These are phyloP conservation scores for Xylariomycetidae sp. DNA, from an alignment of 2,329 filamentous ascomycete species.

Conservation along the genomic window DNA sequence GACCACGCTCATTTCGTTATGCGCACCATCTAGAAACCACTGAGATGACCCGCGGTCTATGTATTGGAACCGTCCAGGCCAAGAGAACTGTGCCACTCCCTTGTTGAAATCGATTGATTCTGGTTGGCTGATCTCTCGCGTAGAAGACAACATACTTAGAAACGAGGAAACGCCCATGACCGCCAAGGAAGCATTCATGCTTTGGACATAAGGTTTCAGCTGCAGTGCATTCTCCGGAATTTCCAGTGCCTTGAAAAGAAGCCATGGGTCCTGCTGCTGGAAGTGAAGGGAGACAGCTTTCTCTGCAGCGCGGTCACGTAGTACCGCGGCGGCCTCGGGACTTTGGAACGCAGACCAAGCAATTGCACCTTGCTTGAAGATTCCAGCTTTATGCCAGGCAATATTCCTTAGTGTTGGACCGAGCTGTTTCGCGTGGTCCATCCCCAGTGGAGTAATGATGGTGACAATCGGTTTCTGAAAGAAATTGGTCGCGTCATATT, in stretches of 20 bases:
- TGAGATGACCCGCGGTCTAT: slow-evolving; percentile 12
- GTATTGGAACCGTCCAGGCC: slow-evolving; percentile 29
- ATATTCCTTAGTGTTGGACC: slow-evolving; percentile 40
- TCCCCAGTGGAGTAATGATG: slow-evolving; percentile 38
- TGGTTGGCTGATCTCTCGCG: not conserved
- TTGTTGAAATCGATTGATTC: slow-evolving; percentile 16
- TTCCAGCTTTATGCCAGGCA: slow-evolving; percentile 47
- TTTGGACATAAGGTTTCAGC: slow-evolving; percentile 22
- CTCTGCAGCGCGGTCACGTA: slow-evolving; percentile 30
- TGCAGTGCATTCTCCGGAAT: slow-evolving; percentile 11
- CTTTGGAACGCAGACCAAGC: slow-evolving; percentile 34
- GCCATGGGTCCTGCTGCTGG: slow-evolving; percentile 18
- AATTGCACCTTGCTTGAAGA: slow-evolving; percentile 35
- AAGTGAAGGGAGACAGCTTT: slow-evolving; percentile 24
- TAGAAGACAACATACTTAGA: slow-evolving; percentile 9
- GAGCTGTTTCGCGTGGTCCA: slow-evolving; percentile 40
- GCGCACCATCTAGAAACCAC: slow-evolving; percentile 37
- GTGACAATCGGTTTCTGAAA: slow-evolving; percentile 35
- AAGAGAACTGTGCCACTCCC: slow-evolving; percentile 22
- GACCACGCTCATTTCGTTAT: slow-evolving; percentile 34
- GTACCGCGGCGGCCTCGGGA: slow-evolving; percentile 21
- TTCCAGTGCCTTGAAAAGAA: too few species aligned
- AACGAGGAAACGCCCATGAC: slow-evolving; percentile 14
- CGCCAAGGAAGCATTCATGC: slow-evolving; percentile 28
- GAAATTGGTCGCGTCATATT: slow-evolving; percentile 43